Evolutionary conservation across 306 rosid genomes (phyloP).

Genomic region (Acacia confusa): DNA sequence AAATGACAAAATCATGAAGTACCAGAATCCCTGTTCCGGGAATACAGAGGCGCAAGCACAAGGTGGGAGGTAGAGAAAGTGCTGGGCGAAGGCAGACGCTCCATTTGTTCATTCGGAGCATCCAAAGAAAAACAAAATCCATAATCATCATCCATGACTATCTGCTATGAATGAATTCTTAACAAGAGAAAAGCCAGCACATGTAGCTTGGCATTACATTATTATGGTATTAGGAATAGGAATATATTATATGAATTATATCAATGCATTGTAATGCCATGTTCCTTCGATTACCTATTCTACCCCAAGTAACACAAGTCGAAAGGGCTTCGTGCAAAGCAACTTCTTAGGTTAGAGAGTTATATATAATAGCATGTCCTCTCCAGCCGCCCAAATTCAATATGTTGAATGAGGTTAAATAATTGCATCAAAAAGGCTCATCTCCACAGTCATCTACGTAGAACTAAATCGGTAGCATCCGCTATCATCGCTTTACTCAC

Average conservation of each 20-base stretch:
- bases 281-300: constrained; percentile 18
- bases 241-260: background rate
- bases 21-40: no score
- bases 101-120: background rate
- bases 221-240: background rate
- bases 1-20: no score
- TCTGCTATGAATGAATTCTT: constrained; percentile 26
- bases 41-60: no score
- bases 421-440: background rate
- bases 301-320: constrained; percentile 3
- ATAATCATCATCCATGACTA: constrained; percentile 3
- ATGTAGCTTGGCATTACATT: background rate
- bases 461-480: constrained; percentile 26
- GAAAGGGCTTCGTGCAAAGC: constrained; percentile 1
- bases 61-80: no score
- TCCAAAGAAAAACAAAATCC: background rate
- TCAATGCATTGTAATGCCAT: constrained; percentile 15
- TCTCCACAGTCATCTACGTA: constrained; percentile 26
- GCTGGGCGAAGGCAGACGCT: background rate
- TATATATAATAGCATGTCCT: background rate
- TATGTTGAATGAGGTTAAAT: constrained; percentile 26
- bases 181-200: constrained; percentile 6
- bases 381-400: constrained; percentile 21
- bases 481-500: constrained; percentile 24
- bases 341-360: constrained; percentile 20